These are phyloP conservation scores for Colletotrichum sp. DNA, from an alignment of 2,329 filamentous ascomycete species.

Conservation along the genomic window DNA sequence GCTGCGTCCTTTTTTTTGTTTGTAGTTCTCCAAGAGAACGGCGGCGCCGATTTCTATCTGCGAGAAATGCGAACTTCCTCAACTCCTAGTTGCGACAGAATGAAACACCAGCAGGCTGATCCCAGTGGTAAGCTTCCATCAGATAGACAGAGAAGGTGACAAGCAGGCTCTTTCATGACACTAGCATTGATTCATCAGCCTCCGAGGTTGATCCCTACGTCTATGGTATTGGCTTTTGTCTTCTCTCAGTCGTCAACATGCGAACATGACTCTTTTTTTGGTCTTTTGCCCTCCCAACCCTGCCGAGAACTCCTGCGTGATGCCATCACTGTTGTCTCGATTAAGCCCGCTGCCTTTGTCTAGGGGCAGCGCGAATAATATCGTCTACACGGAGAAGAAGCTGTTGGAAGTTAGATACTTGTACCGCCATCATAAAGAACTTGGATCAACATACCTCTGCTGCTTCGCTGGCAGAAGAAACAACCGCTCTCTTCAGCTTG, in stretches of 20 bases:
- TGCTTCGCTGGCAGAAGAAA: slow-evolving; percentile 93
- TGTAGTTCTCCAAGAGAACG: neutral
- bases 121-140: neutral
- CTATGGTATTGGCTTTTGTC: slow-evolving; percentile 21
- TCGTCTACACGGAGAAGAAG: slow-evolving; percentile 94
- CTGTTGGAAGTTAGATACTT: slow-evolving; percentile 46
- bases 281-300: neutral
- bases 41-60: neutral
- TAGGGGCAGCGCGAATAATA: slow-evolving; percentile 92
- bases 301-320: slow-evolving; percentile 3
- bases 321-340: slow-evolving; percentile 20
- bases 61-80: neutral
- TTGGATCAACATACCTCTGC: slow-evolving; percentile 75
- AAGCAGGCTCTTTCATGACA: slow-evolving; percentile 1
- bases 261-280: slow-evolving; percentile 2
- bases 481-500: slow-evolving; percentile 98
- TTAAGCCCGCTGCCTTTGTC: slow-evolving; percentile 78
- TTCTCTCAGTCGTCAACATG: slow-evolving; percentile 2
- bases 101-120: neutral
- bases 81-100: neutral
- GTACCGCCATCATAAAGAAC: neutral
- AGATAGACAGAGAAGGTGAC: neutral
- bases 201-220: slow-evolving; percentile 11
- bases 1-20: neutral
- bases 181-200: slow-evolving; percentile 21